Evolutionary conservation across 2,329 filamentous ascomycete genomes (phyloP).

Genomic region (Botryosphaeria agaves): DNA sequence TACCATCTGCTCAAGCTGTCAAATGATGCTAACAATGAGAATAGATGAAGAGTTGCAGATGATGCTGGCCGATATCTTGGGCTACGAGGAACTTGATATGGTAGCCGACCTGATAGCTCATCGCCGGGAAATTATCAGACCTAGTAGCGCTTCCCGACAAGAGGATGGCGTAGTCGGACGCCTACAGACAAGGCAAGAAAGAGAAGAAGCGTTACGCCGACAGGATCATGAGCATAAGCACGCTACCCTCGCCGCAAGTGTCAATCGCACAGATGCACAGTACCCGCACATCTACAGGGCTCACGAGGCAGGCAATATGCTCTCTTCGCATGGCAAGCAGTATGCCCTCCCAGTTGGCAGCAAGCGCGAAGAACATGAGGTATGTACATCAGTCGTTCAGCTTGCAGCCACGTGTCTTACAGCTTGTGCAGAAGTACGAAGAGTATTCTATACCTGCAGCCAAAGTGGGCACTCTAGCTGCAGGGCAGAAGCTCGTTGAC

Average conservation of each 20-base stretch:
- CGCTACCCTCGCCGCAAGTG: constrained; percentile 50
- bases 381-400: too few species aligned
- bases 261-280: constrained; percentile 50
- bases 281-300: constrained; percentile 91
- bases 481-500: constrained; percentile 56
- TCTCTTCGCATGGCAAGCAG: constrained; percentile 63
- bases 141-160: constrained; percentile 20
- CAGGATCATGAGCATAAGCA: constrained; percentile 75
- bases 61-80: constrained; percentile 72
- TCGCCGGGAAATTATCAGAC: constrained; percentile 46
- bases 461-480: constrained; percentile 55
- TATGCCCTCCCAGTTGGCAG: constrained; percentile 69
- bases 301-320: constrained; percentile 68
- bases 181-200: constrained; percentile 58
- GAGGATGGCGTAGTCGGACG: constrained; percentile 30
- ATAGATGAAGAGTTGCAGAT: constrained; percentile 91
- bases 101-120: constrained; percentile 79
- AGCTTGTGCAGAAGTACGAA: constrained; percentile 79
- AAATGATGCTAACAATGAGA: too few species aligned
- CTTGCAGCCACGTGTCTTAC: too few species aligned
- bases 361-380: constrained; percentile 47
- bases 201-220: constrained; percentile 59
- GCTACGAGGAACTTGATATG: constrained; percentile 85
- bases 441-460: constrained; percentile 77
- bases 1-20: too few species aligned